Conservation (phyloP, 306 rosid species). For the Sophora flavescens region DNA sequence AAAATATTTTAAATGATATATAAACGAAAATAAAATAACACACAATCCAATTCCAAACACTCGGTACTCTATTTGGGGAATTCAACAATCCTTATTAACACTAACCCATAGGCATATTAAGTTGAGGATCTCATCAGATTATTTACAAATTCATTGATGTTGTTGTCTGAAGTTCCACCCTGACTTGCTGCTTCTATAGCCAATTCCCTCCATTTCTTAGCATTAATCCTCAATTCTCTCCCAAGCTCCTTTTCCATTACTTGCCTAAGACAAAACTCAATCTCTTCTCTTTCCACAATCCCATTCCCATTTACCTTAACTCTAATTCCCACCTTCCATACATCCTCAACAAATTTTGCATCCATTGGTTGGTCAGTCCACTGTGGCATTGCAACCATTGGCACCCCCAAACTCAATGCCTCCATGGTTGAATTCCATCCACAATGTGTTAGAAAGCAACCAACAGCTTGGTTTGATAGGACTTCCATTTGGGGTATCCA, state of each 20-base stretch:
- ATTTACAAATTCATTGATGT: conserved; percentile 52
- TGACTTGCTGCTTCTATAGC: conserved; percentile 48
- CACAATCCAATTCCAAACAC: background rate
- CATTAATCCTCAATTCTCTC: conserved; percentile 49
- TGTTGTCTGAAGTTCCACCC: conserved; percentile 63
- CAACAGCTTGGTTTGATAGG: conserved; percentile 54
- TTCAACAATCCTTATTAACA: background rate
- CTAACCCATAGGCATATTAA: background rate
- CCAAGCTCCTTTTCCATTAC: conserved; percentile 49
- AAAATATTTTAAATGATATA: too few relatives aligned
- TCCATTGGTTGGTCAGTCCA: conserved; percentile 67
- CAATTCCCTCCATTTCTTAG: conserved; percentile 54
- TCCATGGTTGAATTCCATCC: conserved; percentile 70
- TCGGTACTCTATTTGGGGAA: background rate
- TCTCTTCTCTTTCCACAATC: conserved; percentile 54
- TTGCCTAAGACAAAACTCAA: conserved; percentile 46
- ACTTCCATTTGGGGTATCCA: conserved; percentile 67
- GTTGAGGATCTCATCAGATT: conserved; percentile 32
- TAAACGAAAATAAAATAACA: background rate
- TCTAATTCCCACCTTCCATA: conserved; percentile 63
- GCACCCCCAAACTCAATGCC: conserved; percentile 63
- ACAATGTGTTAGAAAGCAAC: conserved; percentile 62
- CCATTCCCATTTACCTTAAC: conserved; percentile 54
- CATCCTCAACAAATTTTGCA: conserved; percentile 56
- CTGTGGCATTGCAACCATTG: conserved; percentile 63